Conservation (phyloP, 495 filamentous ascomycete genomes). For the Cercophora newfieldiana region DNA sequence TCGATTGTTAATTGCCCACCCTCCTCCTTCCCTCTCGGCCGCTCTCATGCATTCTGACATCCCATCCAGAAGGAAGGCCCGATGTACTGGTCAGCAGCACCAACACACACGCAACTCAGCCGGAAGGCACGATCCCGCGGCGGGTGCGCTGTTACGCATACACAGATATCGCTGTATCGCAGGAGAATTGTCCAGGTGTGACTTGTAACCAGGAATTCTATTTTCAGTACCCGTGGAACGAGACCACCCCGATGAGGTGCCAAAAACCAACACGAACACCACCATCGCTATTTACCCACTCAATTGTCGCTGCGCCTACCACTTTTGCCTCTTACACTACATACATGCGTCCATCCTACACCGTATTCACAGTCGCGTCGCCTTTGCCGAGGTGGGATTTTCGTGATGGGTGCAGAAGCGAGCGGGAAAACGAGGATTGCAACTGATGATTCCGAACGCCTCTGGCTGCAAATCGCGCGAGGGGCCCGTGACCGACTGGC, state of each 20-base stretch:
- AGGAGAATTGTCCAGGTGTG: background rate
- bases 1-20: background rate
- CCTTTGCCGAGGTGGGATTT: background rate
- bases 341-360: background rate
- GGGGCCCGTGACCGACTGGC: background rate
- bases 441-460: background rate
- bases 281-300: background rate
- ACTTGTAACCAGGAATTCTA: background rate
- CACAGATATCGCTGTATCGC: background rate
- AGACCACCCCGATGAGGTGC: background rate
- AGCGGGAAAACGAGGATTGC: background rate
- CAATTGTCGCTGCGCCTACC: conserved; percentile 5
- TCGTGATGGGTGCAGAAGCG: background rate
- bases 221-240: conserved; percentile 6
- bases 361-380: background rate
- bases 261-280: background rate
- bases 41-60: background rate
- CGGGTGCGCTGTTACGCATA: background rate
- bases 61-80: background rate
- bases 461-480: background rate
- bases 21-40: background rate
- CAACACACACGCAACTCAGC: background rate
- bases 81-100: background rate
- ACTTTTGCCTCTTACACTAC: background rate
- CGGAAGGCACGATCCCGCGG: background rate